Evolutionary conservation across 2,329 filamentous ascomycete species (phyloP), one percentile per base, ranked within the genome.

Genomic region (Talaromyces atroroseus): DNA sequence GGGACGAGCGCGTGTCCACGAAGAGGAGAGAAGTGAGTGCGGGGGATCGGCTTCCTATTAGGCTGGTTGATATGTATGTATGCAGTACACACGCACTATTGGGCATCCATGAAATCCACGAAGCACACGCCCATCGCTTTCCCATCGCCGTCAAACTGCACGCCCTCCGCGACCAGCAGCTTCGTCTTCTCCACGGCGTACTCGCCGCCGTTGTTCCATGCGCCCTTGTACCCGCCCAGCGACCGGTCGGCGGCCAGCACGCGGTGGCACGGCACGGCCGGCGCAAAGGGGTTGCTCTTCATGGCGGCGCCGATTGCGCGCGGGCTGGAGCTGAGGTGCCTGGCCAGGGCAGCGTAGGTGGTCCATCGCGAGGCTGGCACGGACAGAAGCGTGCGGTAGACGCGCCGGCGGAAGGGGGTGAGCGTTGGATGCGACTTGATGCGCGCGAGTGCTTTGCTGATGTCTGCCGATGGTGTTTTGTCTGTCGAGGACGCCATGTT

Each of bases 231-330:
- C 11, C 80, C 80, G 16, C 80, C 78, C 20, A 82, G 66, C 6
- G 67, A 78, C 12, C 88, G 86, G 52, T 85, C 86, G 42, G 84
- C 86, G 5, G 88, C 88, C 48, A 95, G 82, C 21, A 92, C 87
- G 10, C 90, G 81, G 71, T 95, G 90, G 63, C 90, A 95, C 1
- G 90, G 90, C 4, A 92, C 87, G 34, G 83, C 80, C 0, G 90
- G 90, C 14, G 90, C 90, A 65, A 92, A 95, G 0, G 90, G 90
- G 68, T 95, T 95, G 36, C 74, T 77, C 18, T 87, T 81, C 66
- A 95, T 77, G 1, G 89, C 89, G 58, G 88, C 90, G 16, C 89
- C 89, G 5, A 94, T 83, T 0, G 89, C 89, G 44, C 89, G 80
- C 1, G 89, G 87, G 3, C 87, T 89, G 21, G 88, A 90, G 11